Evolutionary conservation across 2,329 filamentous ascomycete genomes (phyloP).

Genomic region (Pseudogymnoascus sp.): DNA sequence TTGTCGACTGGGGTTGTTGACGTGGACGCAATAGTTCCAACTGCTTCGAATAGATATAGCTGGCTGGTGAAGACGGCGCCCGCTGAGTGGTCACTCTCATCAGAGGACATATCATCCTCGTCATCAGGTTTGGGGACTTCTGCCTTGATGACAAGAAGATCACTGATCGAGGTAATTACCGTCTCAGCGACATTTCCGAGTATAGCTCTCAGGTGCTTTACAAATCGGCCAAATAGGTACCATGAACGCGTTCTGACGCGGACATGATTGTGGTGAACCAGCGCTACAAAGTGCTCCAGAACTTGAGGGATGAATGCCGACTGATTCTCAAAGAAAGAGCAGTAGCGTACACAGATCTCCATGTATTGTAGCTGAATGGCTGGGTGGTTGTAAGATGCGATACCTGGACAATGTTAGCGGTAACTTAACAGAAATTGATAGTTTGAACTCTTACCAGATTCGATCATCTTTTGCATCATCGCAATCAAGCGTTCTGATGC

Average conservation of each 20-base stretch:
- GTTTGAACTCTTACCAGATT: conserved; percentile 62
- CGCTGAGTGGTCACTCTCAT: conserved; percentile 83
- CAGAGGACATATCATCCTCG: conserved; percentile 86
- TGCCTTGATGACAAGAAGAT: conserved; percentile 84
- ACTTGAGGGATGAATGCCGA: conserved; percentile 75
- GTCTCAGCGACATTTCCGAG: conserved; percentile 86
- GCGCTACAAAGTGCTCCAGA: conserved; percentile 82
- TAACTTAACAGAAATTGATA: conserved; percentile 10
- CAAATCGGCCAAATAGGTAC: conserved; percentile 92
- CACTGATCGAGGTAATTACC: conserved; percentile 82
- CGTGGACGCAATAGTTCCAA: conserved; percentile 86
- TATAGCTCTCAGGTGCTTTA: conserved; percentile 77
- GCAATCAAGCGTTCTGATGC: conserved; percentile 76
- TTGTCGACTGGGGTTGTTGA: conserved; percentile 70
- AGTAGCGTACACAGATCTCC: conserved; percentile 96
- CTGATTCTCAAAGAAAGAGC: conserved; percentile 84
- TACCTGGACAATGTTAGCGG: conserved; percentile 48
- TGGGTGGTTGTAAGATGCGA: conserved; percentile 80
- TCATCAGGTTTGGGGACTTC: conserved; percentile 72
- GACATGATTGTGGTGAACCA: conserved; percentile 81
- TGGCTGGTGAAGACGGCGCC: conserved; percentile 88
- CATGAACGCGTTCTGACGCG: conserved; percentile 87
- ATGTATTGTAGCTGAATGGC: conserved; percentile 94
- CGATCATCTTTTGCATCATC: conserved; percentile 95
- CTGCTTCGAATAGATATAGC: conserved; percentile 87